phyloP scores from a whole-genome alignment of 257 asterid genomes.

The Penstemon barbatus region DNA sequence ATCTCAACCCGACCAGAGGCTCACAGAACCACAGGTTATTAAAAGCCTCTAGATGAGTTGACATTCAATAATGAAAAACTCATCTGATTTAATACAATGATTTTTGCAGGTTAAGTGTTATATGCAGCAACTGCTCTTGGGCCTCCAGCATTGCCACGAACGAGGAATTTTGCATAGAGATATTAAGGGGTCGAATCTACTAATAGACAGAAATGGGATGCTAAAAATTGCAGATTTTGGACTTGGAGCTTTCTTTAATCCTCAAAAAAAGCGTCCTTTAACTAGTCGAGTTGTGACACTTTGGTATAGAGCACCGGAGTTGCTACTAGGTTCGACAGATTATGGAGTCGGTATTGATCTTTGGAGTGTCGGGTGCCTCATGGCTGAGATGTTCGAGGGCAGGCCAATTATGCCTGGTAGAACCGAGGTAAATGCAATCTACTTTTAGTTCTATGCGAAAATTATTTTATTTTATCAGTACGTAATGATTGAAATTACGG shows the following conservation, averaged over 20 bases:
- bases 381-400: slow-evolving; percentile 87
- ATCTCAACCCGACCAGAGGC: slow-evolving; percentile 54
- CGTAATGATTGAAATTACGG: background rate
- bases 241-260: slow-evolving; percentile 54
- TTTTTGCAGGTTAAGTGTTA: slow-evolving; percentile 65
- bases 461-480: no score
- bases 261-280: slow-evolving; percentile 50
- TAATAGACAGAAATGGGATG: slow-evolving; percentile 68
- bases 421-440: slow-evolving; percentile 59
- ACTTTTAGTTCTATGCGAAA: no score
- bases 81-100: background rate
- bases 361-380: slow-evolving; percentile 88
- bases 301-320: slow-evolving; percentile 88
- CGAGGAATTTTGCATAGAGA: slow-evolving; percentile 78
- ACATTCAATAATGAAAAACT: no score
- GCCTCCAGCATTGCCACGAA: slow-evolving; percentile 84
- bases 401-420: slow-evolving; percentile 79
- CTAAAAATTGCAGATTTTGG: slow-evolving; percentile 84
- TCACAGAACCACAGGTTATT: slow-evolving; percentile 73
- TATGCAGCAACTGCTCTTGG: slow-evolving; percentile 69
- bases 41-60: background rate
- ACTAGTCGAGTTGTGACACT: slow-evolving; percentile 87
- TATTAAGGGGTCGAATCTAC: slow-evolving; percentile 77
- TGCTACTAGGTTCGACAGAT: slow-evolving; percentile 73
- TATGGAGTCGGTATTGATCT: slow-evolving; percentile 79